These are phyloP conservation scores for Aspergillus kassunensis DNA, from an alignment of 495 filamentous ascomycete genomes.

Conservation along the genomic window DNA sequence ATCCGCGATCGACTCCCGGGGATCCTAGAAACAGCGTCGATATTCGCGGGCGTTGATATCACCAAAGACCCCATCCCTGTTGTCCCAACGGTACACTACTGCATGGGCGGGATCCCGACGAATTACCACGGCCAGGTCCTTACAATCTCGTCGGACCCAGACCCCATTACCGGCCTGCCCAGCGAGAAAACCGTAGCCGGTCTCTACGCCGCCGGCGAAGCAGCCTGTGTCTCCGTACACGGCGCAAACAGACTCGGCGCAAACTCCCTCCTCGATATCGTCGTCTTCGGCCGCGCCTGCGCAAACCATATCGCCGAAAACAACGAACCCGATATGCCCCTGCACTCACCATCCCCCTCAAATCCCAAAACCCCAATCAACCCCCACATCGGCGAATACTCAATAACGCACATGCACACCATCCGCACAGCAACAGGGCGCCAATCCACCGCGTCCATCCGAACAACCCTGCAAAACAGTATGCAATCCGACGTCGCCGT, in stretches of 20 bases:
- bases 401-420: not conserved
- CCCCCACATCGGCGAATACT: not conserved
- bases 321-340: not conserved
- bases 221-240: not conserved
- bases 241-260: not conserved
- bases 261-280: not conserved
- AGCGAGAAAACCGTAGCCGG: not conserved
- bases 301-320: not conserved
- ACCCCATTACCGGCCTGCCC: not conserved
- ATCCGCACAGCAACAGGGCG: not conserved
- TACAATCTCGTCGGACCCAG: too few species aligned
- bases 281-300: not conserved
- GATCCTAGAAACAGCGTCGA: not conserved
- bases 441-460: not conserved
- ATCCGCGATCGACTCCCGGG: not conserved
- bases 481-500: constrained; percentile 2
- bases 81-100: not conserved
- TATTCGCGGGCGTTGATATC: not conserved
- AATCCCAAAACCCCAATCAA: not conserved
- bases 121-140: not conserved
- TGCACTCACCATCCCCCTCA: not conserved
- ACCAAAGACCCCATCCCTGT: not conserved
- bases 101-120: not conserved
- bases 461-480: not conserved
- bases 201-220: not conserved